Percentiles rank a stretch among this genome's conserved stretches.
Evolutionary conservation across 768 basidiomycete species (phyloP).

Genomic region (Sporobolomyces roseus): DNA sequence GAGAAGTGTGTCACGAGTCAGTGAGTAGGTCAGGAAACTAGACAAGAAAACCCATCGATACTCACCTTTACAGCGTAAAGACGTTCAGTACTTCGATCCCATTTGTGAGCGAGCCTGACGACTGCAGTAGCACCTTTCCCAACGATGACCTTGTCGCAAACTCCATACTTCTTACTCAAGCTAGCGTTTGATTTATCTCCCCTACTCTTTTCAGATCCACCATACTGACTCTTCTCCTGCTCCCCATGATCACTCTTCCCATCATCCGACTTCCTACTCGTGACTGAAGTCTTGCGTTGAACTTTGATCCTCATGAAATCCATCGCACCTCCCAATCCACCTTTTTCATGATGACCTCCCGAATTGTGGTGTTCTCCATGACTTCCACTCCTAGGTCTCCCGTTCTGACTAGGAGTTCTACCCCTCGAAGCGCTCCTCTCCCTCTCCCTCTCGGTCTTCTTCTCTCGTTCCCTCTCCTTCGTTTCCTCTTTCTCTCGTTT

Average conservation of each 20-base stretch:
- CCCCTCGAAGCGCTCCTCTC: neutral
- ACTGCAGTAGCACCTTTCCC: slow-evolving; percentile 98
- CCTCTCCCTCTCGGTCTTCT: slow-evolving; percentile 18
- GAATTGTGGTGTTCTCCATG: neutral
- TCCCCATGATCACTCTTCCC: slow-evolving; percentile 29
- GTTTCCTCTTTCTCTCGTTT: slow-evolving; percentile 19
- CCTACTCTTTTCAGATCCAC: slow-evolving; percentile 51
- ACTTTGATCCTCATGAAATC: slow-evolving; percentile 41
- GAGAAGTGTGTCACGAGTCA: slow-evolving; percentile 6
- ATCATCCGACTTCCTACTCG: slow-evolving; percentile 35
- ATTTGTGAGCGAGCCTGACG: slow-evolving; percentile 94
- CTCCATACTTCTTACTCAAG: slow-evolving; percentile 85
- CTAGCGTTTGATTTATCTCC: slow-evolving; percentile 57
- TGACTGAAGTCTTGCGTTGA: slow-evolving; percentile 34
- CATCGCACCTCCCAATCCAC: slow-evolving; percentile 28
- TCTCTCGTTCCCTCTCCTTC: slow-evolving; percentile 22
- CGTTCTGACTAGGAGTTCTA: slow-evolving; percentile 21
- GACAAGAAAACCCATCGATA: neutral
- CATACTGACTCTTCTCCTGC: slow-evolving; percentile 18
- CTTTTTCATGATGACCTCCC: slow-evolving; percentile 7
- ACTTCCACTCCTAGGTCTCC: neutral
- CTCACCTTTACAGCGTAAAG: slow-evolving; percentile 94
- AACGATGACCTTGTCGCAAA: slow-evolving; percentile 93
- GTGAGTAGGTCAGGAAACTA: neutral
- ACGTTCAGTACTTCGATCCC: slow-evolving; percentile 86